phyloP scores from a whole-genome alignment of 805 yeast genomes.

The Myxozyma kluyveri region DNA sequence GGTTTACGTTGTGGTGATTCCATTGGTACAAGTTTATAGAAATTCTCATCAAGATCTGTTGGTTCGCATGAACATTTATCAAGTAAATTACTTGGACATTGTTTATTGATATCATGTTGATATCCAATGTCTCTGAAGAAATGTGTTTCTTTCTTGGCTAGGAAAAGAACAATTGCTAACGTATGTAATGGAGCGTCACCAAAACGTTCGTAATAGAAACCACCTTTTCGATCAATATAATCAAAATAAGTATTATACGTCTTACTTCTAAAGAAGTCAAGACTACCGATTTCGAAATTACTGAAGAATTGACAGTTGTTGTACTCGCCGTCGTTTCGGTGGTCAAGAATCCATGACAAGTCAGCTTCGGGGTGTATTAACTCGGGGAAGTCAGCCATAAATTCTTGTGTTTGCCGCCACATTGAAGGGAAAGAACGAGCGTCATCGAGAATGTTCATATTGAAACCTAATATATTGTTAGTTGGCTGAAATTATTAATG shows the following conservation, averaged over 20 bases:
- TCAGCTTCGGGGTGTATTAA: conserved; percentile 53
- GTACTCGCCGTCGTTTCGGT: conserved; percentile 60
- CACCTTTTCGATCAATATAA: conserved; percentile 57
- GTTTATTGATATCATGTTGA: conserved; percentile 43
- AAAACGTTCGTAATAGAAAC: conserved; percentile 74
- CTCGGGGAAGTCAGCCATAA: conserved; percentile 48
- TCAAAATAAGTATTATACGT: conserved; percentile 57
- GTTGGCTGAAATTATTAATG: no score
- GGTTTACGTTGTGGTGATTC: conserved; percentile 30
- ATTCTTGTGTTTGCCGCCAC: conserved; percentile 56
- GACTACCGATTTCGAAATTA: conserved; percentile 63
- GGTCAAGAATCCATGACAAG: conserved; percentile 41
- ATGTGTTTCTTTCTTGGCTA: conserved; percentile 53
- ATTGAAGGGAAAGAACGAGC: conserved; percentile 47
- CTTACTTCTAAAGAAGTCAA: conserved; percentile 57
- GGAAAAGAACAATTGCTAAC: conserved; percentile 56
- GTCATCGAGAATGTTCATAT: conserved; percentile 30
- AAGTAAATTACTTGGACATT: conserved; percentile 22
- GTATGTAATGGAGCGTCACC: conserved; percentile 77
- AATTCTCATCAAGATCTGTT: conserved; percentile 27
- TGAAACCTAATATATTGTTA: no score
- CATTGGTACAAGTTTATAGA: conserved; percentile 30
- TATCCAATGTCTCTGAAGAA: conserved; percentile 61
- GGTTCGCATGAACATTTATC: conserved; percentile 31
- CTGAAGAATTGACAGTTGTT: conserved; percentile 83